Percentiles rank a stretch among this genome's conserved stretches.
phyloP scores from a whole-genome alignment of 306 rosid genomes.

The Prunus mongolica region DNA sequence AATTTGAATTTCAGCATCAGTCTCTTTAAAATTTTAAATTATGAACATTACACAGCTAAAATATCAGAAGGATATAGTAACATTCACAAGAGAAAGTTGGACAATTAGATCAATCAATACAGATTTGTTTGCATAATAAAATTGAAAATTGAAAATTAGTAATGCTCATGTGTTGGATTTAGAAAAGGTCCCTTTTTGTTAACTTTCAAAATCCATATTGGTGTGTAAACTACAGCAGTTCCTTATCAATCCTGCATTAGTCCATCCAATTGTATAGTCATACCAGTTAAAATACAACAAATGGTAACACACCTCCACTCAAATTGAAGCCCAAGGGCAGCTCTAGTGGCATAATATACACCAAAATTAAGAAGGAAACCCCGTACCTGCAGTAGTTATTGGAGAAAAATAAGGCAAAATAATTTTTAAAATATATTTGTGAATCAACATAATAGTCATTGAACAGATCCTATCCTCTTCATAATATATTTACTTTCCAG shows the following conservation, averaged over 20 bases:
- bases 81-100: not conserved
- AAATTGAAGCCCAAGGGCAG: slow-evolving; percentile 89
- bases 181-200: not conserved
- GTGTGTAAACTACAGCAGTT: not conserved
- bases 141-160: not conserved
- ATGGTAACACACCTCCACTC: slow-evolving; percentile 78
- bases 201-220: not conserved
- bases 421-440: not conserved
- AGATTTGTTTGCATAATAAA: no score
- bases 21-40: slow-evolving; percentile 1
- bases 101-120: no score
- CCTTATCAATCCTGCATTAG: not conserved
- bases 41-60: not conserved
- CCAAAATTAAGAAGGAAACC: slow-evolving; percentile 97
- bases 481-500: slow-evolving; percentile 1
- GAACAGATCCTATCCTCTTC: not conserved
- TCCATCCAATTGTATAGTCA: not conserved
- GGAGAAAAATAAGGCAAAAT: slow-evolving; percentile 2
- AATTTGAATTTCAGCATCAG: slow-evolving; percentile 14
- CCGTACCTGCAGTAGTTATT: slow-evolving; percentile 62
- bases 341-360: slow-evolving; percentile 92
- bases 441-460: not conserved
- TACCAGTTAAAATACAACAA: slow-evolving; percentile 11
- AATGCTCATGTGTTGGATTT: not conserved
- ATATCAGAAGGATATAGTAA: not conserved